A percentile compares a stretch with the other conserved stretches of the same genome.
Evolutionary conservation across 352 stramenopile genomes (phyloP).

Genomic region (Chloridella minuta): DNA sequence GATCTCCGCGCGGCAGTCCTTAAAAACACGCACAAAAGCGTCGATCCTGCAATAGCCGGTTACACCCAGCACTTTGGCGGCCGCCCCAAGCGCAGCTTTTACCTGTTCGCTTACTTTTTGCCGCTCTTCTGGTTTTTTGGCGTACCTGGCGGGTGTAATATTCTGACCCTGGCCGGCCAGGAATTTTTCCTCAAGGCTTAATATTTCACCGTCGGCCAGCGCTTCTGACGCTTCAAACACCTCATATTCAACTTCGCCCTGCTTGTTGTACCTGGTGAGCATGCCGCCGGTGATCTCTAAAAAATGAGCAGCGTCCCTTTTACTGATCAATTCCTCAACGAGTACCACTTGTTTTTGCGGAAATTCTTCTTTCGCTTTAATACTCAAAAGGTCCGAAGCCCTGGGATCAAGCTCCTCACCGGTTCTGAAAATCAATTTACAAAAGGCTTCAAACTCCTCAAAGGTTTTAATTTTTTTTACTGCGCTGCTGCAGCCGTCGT

Average conservation of each 20-base stretch:
- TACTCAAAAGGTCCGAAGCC: background rate
- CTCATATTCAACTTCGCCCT: background rate
- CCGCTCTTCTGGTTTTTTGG: background rate
- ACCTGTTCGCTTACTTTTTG: background rate
- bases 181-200: background rate
- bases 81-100: background rate
- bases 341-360: background rate
- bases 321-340: background rate
- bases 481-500: background rate
- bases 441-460: background rate
- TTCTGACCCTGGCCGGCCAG: background rate
- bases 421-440: background rate
- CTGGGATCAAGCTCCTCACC: background rate
- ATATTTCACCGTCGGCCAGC: background rate
- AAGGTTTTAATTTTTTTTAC: background rate
- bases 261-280: background rate
- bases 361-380: slow-evolving; percentile 4
- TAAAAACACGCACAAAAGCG: background rate
- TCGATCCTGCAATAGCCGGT: background rate
- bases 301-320: background rate
- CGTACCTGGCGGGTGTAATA: background rate
- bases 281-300: background rate
- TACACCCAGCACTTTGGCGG: background rate
- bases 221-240: background rate
- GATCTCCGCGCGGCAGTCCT: background rate